Evolutionary conservation across 768 basidiomycete genomes (phyloP), one percentile per base, ranked within the genome.

Genomic region (Russula ochroleuca): DNA sequence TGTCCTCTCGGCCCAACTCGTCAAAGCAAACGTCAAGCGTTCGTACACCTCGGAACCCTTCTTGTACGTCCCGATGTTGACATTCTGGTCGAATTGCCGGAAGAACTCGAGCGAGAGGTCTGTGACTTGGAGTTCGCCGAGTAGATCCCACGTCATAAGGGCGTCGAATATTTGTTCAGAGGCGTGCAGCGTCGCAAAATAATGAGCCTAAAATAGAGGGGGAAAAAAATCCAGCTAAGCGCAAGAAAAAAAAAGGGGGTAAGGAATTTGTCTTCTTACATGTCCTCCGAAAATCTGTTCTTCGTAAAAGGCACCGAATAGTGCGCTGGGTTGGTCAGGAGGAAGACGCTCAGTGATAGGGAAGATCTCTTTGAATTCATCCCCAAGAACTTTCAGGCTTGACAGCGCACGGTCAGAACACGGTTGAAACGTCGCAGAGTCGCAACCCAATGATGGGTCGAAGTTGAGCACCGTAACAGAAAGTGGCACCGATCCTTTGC

Each of bases 371-470:
- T 23, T 54, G 51, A 66, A 64, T 10, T 50, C 52, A 25, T 66
- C 57, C 21, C 50, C 47, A 5, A 66, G 28, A 8, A 58, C 56
- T 51, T 64, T 64, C 17, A 64, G 23, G 19, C 7, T 63, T 4
- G 62, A 63, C 13, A 66, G 51, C 7, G 52, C 65, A 6, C 57
- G 62, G 17, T 66, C 65, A n/a, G 62, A 64, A 53, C 65, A 64
- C 14, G 62, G 65, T 40, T 66, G 57, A 38, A 59, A 56, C 1
- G 65, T 66, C 1, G 25, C 37, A 28, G 57, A 31, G 45, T 64
- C 65, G 31, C 65, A 59, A 8, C 65, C 65, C 38, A 66, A 31
- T 0, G 55, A 58, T 14, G 55, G 65, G 57, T 66, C 65, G 11
- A 52, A 64, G 57, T 66, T 66, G 50, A 64, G 38, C 13, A 66